Evolutionary conservation across 2,329 filamentous ascomycete species (phyloP), one percentile per base, ranked within the genome.

Genomic region (Malbranchea zuffiana): DNA sequence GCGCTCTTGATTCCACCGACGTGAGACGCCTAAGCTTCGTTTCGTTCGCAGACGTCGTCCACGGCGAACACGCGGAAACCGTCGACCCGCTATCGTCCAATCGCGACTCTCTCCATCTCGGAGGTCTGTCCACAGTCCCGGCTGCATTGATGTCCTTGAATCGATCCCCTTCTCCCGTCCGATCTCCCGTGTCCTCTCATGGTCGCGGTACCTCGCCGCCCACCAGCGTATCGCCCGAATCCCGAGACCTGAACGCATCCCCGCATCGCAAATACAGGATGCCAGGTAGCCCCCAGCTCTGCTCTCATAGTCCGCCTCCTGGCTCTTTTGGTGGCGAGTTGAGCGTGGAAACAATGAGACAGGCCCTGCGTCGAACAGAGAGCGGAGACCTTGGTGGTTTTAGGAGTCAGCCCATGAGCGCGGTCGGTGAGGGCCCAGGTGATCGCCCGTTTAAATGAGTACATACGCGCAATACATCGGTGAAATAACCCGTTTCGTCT

Each of bases 21-120:
- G 74, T 92, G 12, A 78, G 84, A 30, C 77, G 88, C 15, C 64
- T 96, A 44, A 90, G 82, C 57, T 96, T 96, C 63, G 93, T 96
- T 55, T 94, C 86, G 5, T 96, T 96, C 60, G 87, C 88, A 43
- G 88, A 96, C 52, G 85, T 96, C 6, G 85, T 96, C 26, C 85
- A 93, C 55, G 75, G 74, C 19, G 72, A 77, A 41, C 65, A 71
- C 43, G 65, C 67, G 21, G 64, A 67, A 12, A 61, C 57, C 25
- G 58, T 55, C 15, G 58, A 59, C 33, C 43, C 46, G 36, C 55
- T 61, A 24, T 68, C 72, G 31, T 18, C 27, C 3, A 78, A 71
- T 47, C 69, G 79, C 46, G 82, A 88, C 42, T 80, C 78, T 38
- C 68, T 82, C 39, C 78, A 85, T 54, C 62, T 80, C 41, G 72